Base-by-base conservation (phyloP, 2,329 filamentous ascomycete genomes). In the Periconia sp. region DNA sequence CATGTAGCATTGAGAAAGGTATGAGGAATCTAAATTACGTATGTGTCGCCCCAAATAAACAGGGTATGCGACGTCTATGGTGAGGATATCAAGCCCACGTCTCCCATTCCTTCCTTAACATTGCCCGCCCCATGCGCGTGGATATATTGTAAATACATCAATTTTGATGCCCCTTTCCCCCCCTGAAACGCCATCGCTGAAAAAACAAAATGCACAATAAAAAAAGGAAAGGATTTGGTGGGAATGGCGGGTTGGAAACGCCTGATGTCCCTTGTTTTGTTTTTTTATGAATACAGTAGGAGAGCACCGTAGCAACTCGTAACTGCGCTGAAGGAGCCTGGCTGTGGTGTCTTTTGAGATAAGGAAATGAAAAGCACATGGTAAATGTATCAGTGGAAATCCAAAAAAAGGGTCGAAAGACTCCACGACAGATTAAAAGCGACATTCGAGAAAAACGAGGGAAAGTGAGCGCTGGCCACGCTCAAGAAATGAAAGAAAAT, bases 11-110 rank as follows among this genome's bases (percentile, higher is more conserved):
- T 48, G 11, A 27, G n/a, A 44, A 23, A 30, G 27, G 17, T 48
- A 8, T 23, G 35, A 41, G 5, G 31, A 45, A 41, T 48, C 46
- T 48, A 48, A 48, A 41, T 48, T 48, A 48, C 18, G 33, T 37
- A 33, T 35, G 23, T 35, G 23, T 11, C 15, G 11, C 33, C 15
- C 15, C 13, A 11, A 13, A 37, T 33, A 37, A 37, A 37, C 11
- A 37, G 33, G 33, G 13, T 37, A 13, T 37, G 15, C 33, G 15
- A 37, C 33, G 11, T 37, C 33, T 37, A 37, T 37, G 33, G 41
- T 23, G 41, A 42, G 33, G 33, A 37, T 37, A 37, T 37, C 33
- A 41, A 5, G 37, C 14, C 10, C 17, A 3, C 17, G 37, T 18
- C 17, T 18, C 14, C 17, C 37, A 18, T 10, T 6, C 37, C n/a